These are phyloP conservation scores for Amanita muscaria DNA, from an alignment of 768 basidiomycete species.

Conservation along the genomic window DNA sequence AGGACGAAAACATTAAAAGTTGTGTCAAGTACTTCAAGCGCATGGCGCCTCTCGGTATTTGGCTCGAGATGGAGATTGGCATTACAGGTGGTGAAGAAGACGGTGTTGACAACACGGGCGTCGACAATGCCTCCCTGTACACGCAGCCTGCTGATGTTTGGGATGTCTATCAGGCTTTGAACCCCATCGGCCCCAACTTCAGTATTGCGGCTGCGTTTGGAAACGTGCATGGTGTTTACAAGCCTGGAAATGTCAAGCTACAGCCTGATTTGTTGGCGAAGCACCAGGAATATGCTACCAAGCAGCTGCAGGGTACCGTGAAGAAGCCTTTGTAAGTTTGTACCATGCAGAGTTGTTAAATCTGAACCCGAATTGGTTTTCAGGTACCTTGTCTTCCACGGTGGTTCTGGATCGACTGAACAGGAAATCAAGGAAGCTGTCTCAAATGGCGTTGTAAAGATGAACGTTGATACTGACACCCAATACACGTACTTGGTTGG, in stretches of 20 bases:
- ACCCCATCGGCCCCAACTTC: conserved; percentile 83
- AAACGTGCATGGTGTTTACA: conserved; percentile 99
- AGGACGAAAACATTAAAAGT: conserved; percentile 89
- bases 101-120: conserved; percentile 94
- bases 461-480: conserved; percentile 97
- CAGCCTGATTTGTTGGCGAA: conserved; percentile 86
- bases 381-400: conserved; percentile 99
- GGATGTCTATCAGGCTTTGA: conserved; percentile 80
- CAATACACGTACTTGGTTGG: conserved; percentile 88
- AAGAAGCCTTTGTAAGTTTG: conserved; percentile 72
- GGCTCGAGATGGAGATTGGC: conserved; percentile 99
- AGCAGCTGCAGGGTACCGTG: conserved; percentile 54
- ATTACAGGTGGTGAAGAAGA: conserved; percentile 99
- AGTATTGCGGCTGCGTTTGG: conserved; percentile 98
- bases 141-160: conserved; percentile 96
- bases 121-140: conserved; percentile 91
- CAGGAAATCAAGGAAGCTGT: conserved; percentile 94
- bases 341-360: not conserved
- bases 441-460: conserved; percentile 90
- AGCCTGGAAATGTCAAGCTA: conserved; percentile 94
- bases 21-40: conserved; percentile 94
- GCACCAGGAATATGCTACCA: conserved; percentile 73
- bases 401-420: conserved; percentile 95
- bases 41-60: conserved; percentile 85
- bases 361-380: too few species aligned